Percentiles rank a stretch among this genome's conserved stretches.
These are phyloP conservation scores for Calonectria pseudoreteaudii DNA, from an alignment of 2,329 filamentous ascomycete genomes.

Conservation along the genomic window DNA sequence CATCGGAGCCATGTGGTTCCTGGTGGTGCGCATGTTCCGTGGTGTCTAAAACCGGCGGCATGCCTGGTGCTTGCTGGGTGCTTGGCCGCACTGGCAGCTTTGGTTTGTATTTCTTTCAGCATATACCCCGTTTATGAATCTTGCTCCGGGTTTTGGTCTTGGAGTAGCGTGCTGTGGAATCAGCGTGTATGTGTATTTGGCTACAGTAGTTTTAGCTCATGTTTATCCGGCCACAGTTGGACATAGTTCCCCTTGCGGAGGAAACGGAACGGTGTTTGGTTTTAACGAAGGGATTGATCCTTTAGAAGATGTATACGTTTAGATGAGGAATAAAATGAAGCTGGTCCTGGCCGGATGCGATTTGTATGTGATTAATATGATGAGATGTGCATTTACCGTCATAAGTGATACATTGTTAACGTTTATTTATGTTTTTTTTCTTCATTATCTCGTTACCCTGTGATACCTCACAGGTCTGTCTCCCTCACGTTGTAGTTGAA, in stretches of 20 bases:
- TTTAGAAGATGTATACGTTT: conserved; percentile 33
- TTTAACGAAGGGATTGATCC: conserved; percentile 25
- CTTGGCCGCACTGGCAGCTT: not conserved
- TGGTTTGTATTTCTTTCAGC: conserved; percentile 30
- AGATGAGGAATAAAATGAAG: conserved; percentile 27
- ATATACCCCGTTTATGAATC: conserved; percentile 44
- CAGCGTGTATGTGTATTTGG: conserved; percentile 33
- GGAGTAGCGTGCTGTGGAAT: conserved; percentile 28
- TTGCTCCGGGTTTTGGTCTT: conserved; percentile 12
- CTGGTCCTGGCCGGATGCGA: not conserved
- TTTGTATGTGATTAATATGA: not conserved
- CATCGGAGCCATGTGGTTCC: conserved; percentile 88
- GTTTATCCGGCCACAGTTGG: conserved; percentile 26
- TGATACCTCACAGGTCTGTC: not conserved
- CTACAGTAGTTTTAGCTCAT: conserved; percentile 24
- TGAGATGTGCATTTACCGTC: not conserved
- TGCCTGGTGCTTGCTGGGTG: not conserved
- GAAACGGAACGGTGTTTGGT: conserved; percentile 35
- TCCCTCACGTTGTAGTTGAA: conserved; percentile 41
- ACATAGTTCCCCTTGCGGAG: conserved; percentile 15
- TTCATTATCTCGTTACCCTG: not conserved
- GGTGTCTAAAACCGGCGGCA: conserved; percentile 61
- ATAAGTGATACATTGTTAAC: not conserved
- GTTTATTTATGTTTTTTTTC: too few species aligned
- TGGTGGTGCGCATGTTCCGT: conserved; percentile 88